phyloP scores from a whole-genome alignment of 805 yeast genomes.

The Saccharomyces kudriavzevii region DNA sequence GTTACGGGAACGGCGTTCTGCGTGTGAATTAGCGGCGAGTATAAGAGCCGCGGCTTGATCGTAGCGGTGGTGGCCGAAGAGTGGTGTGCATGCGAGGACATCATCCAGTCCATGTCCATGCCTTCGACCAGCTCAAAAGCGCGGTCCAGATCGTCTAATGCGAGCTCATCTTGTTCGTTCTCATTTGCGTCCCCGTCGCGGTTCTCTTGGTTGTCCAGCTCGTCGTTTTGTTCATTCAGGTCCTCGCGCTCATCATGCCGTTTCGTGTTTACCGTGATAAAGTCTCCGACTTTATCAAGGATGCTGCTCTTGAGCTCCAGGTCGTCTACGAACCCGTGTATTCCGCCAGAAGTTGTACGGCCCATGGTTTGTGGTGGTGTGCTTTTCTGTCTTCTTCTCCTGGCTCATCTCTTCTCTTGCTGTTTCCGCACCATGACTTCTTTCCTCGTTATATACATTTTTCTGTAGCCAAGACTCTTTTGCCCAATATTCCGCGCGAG shows the following conservation, averaged over 20 bases:
- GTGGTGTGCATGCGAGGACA: not conserved
- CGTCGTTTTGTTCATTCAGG: slow-evolving; percentile 15
- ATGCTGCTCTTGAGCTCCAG: slow-evolving; percentile 2
- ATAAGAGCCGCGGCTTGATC: not conserved
- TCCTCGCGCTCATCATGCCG: slow-evolving; percentile 20
- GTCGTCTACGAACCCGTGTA: slow-evolving; percentile 1
- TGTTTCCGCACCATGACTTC: not conserved
- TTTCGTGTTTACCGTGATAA: slow-evolving; percentile 15
- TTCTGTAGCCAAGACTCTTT: not conserved
- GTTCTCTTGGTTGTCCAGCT: slow-evolving; percentile 28
- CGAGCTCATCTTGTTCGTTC: slow-evolving; percentile 2
- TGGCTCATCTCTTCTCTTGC: slow-evolving; percentile 5
- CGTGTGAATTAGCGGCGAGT: slow-evolving; percentile 1
- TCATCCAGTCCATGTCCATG: slow-evolving; percentile 12
- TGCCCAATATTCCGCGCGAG: not conserved
- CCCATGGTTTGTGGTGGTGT: not conserved
- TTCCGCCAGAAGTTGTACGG: not conserved
- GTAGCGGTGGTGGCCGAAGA: not conserved
- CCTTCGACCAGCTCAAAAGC: not conserved
- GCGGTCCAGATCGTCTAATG: not conserved
- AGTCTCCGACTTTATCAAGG: not conserved
- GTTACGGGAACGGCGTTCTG: not conserved
- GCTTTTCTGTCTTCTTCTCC: not conserved
- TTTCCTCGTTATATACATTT: not conserved
- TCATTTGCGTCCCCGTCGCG: slow-evolving; percentile 16